Conservation (phyloP, 139 green algal genomes). For the Coelastrella sp. region DNA sequence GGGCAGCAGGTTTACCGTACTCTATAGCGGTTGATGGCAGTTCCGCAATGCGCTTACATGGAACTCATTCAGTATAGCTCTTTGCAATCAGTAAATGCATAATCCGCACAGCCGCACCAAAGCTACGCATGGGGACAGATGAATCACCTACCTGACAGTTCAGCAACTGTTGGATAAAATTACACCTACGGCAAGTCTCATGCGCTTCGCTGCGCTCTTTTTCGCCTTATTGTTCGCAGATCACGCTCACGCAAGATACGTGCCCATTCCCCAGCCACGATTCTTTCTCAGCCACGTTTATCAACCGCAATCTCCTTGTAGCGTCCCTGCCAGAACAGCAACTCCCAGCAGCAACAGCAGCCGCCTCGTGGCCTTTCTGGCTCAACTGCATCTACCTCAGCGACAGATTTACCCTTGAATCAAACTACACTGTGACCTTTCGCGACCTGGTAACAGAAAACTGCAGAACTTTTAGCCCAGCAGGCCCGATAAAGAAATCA, state of each 20-base stretch:
- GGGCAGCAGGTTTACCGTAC: not conserved
- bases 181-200: no score
- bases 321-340: not conserved
- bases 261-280: no score
- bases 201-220: no score
- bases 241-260: no score
- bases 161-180: not conserved
- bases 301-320: not conserved
- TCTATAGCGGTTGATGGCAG: no score
- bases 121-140: not conserved
- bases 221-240: no score
- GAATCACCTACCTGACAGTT: not conserved
- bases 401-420: not conserved
- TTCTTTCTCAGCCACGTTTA: not conserved
- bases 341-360: not conserved
- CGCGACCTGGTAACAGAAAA: not conserved
- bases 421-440: not conserved
- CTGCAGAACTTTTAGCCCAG: not conserved
- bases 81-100: not conserved
- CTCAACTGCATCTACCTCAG: slow-evolving; percentile 22
- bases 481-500: not conserved
- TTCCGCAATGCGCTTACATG: no score
- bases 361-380: not conserved
- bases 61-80: not conserved
- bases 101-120: not conserved